Percentiles rank a stretch among this genome's conserved stretches.
Evolutionary conservation across 139 green algal genomes (phyloP).

Genomic region (Chlorella sp.): DNA sequence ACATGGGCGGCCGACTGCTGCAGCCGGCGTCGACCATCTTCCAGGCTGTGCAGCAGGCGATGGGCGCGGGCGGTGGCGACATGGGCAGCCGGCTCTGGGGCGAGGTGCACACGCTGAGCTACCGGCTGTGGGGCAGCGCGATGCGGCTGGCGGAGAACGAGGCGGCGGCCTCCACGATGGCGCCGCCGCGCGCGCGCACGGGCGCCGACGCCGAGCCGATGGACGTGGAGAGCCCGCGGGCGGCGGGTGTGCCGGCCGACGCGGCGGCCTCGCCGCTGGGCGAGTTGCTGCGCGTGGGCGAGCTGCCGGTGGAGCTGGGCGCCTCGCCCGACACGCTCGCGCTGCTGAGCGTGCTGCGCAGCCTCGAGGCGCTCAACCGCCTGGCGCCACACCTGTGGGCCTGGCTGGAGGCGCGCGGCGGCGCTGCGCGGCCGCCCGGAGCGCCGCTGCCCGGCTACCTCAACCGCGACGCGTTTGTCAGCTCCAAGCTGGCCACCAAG

Average conservation of each 20-base stretch:
- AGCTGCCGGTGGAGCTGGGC: conserved; percentile 20
- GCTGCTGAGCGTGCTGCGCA: conserved; percentile 69
- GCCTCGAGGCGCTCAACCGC: conserved; percentile 74
- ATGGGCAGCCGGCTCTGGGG: conserved; percentile 74
- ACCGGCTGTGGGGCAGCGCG: conserved; percentile 46
- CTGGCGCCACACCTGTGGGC: conserved; percentile 24
- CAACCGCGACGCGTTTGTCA: conserved; percentile 79
- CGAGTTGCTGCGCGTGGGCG: conserved; percentile 55
- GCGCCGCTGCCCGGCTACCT: conserved; percentile 36
- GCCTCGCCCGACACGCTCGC: conserved; percentile 34
- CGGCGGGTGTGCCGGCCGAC: neutral
- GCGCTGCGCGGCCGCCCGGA: neutral
- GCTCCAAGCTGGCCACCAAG: conserved; percentile 87
- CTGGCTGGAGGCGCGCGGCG: conserved; percentile 23
- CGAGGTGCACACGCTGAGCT: conserved; percentile 85
- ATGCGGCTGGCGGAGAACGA: conserved; percentile 17
- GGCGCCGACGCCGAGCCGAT: neutral
- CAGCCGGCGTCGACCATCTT: conserved; percentile 74
- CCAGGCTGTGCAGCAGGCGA: conserved; percentile 57
- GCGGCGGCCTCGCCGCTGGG: conserved; percentile 35
- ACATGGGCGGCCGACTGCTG: conserved; percentile 52
- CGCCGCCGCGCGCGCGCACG: neutral
- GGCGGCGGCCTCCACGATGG: conserved; percentile 13
- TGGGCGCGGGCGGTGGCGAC: conserved; percentile 15
- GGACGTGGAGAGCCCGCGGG: conserved; percentile 14